Conservation (phyloP, 257 asterid species). For the Agastache rugosa region DNA sequence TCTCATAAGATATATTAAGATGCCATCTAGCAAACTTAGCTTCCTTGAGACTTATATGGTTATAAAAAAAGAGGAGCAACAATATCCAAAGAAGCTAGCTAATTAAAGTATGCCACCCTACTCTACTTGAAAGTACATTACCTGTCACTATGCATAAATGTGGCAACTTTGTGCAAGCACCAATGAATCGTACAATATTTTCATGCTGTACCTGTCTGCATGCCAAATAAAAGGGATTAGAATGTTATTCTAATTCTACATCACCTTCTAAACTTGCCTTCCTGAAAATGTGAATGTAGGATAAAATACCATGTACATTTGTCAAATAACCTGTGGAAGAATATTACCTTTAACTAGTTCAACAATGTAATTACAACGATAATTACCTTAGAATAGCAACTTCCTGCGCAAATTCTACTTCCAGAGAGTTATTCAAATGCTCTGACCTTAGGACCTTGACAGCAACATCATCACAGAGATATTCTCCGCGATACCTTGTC, state of each 20-base stretch:
- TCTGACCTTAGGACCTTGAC: constrained; percentile 80
- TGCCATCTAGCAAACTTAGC: constrained; percentile 19
- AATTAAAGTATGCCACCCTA: constrained; percentile 26
- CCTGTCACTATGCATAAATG: constrained; percentile 88
- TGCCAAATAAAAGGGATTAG: constrained; percentile 36
- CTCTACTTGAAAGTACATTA: constrained; percentile 42
- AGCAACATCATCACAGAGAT: constrained; percentile 83
- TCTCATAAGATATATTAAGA: background rate
- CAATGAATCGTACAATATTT: constrained; percentile 84
- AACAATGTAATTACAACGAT: background rate
- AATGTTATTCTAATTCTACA: constrained; percentile 18
- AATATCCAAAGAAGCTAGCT: constrained; percentile 27
- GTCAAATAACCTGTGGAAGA: background rate
- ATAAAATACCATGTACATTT: background rate
- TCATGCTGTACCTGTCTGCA: constrained; percentile 85
- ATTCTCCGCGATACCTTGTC: constrained; percentile 79
- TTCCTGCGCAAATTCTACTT: constrained; percentile 82
- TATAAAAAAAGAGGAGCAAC: constrained; percentile 1
- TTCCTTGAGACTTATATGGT: background rate
- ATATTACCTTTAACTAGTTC: background rate
- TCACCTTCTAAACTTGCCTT: background rate
- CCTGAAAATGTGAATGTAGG: constrained; percentile 10
- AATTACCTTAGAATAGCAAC: constrained; percentile 74
- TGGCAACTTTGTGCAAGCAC: constrained; percentile 82
- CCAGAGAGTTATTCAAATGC: constrained; percentile 70